Conservation (phyloP, 495 filamentous ascomycete species). For the Mytilinidion resinicola region DNA sequence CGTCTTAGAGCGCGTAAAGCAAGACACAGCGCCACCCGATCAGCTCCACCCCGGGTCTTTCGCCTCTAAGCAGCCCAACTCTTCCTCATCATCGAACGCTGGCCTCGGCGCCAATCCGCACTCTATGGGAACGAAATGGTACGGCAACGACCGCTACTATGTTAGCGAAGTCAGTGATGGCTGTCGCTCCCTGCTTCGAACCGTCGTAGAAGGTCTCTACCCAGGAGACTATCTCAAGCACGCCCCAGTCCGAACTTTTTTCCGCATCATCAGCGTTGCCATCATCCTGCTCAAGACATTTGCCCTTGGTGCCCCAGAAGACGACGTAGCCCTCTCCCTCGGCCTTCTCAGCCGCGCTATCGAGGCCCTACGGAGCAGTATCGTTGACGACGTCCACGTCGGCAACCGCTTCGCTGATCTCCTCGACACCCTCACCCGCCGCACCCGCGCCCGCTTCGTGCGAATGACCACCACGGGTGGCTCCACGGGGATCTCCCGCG, state of each 20-base stretch:
- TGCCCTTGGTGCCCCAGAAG: conserved; percentile 82
- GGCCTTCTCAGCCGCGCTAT: conserved; percentile 74
- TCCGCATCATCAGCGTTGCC: conserved; percentile 87
- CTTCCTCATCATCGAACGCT: conserved; percentile 30
- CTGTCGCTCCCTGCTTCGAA: conserved; percentile 72
- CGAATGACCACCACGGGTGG: conserved; percentile 31
- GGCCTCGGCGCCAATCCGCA: conserved; percentile 39
- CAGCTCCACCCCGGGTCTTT: conserved; percentile 29
- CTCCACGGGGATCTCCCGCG: conserved; percentile 22
- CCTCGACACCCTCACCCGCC: conserved; percentile 52
- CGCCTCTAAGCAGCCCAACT: conserved; percentile 25
- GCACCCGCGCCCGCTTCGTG: conserved; percentile 36
- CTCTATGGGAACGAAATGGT: conserved; percentile 51
- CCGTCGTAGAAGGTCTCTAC: conserved; percentile 75
- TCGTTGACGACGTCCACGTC: conserved; percentile 96
- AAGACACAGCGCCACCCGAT: conserved; percentile 39
- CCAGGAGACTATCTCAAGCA: conserved; percentile 83
- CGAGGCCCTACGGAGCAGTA: conserved; percentile 70
- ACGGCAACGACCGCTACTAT: conserved; percentile 64
- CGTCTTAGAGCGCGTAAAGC: conserved; percentile 87
- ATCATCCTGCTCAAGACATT: conserved; percentile 97
- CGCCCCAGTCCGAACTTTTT: conserved; percentile 86
- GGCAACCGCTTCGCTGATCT: conserved; percentile 90
- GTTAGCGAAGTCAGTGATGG: conserved; percentile 85
- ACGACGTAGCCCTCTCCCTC: conserved; percentile 76